These are phyloP conservation scores for Pseudogymnoascus sp. DNA, from an alignment of 2,329 filamentous ascomycete species.

Conservation along the genomic window DNA sequence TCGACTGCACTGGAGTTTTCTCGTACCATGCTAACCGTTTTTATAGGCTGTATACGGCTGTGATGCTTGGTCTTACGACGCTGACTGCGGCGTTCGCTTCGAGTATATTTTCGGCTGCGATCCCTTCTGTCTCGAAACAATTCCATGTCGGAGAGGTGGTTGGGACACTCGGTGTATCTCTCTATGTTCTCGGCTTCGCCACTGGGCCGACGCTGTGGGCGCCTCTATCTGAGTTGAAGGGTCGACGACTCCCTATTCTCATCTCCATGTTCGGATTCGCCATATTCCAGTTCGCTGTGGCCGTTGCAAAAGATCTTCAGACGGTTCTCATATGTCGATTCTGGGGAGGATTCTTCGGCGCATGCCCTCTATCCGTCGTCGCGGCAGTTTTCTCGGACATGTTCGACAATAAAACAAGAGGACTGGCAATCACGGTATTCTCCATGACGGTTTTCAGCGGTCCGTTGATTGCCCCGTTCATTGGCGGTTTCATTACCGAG, in stretches of 20 bases:
- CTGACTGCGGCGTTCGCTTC: conserved; percentile 64
- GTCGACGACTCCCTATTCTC: conserved; percentile 56
- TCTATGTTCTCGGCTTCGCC: conserved; percentile 67
- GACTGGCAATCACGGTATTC: conserved; percentile 51
- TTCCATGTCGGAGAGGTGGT: conserved; percentile 58
- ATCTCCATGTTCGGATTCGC: conserved; percentile 62
- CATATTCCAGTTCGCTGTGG: conserved; percentile 58
- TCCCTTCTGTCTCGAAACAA: conserved; percentile 44
- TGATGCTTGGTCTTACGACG: conserved; percentile 67
- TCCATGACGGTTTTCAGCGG: conserved; percentile 59
- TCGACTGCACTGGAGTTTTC: conserved; percentile 35
- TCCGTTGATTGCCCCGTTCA: conserved; percentile 59
- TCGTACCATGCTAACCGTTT: conserved; percentile 14
- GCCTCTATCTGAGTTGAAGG: conserved; percentile 64
- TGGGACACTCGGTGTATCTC: conserved; percentile 56
- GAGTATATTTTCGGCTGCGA: conserved; percentile 68
- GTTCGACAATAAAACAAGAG: conserved; percentile 57
- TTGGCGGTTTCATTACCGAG: conserved; percentile 59
- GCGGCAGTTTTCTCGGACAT: conserved; percentile 67
- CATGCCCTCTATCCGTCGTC: conserved; percentile 60
- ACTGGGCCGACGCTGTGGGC: conserved; percentile 67
- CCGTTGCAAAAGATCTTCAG: conserved; percentile 60
- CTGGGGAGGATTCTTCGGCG: conserved; percentile 65
- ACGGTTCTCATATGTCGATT: conserved; percentile 66
- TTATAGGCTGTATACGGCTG: conserved; percentile 51